A percentile compares a stretch with the other conserved stretches of the same genome.
These are phyloP conservation scores for Microcyclospora pomicola DNA, from an alignment of 2,329 filamentous ascomycete species.

Conservation along the genomic window DNA sequence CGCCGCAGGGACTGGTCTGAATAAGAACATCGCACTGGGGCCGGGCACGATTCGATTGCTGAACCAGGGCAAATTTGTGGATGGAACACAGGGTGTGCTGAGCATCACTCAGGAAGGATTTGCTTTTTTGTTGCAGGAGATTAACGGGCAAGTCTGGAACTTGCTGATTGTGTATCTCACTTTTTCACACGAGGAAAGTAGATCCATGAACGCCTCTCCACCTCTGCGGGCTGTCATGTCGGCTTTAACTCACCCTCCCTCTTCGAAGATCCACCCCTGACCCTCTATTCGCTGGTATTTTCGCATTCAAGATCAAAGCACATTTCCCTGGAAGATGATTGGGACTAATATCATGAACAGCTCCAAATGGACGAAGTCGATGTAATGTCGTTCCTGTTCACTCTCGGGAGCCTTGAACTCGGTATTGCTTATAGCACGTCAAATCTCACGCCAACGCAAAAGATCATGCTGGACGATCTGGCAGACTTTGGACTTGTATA, in stretches of 20 bases:
- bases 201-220: slow-evolving; percentile 38
- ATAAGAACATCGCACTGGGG: slow-evolving; percentile 33
- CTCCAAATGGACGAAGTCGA: slow-evolving; percentile 77
- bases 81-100: slow-evolving; percentile 39
- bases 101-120: slow-evolving; percentile 88
- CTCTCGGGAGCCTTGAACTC: slow-evolving; percentile 83
- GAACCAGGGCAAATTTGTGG: slow-evolving; percentile 66
- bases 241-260: neutral
- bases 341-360: slow-evolving; percentile 13
- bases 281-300: too few species aligned
- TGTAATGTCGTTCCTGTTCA: slow-evolving; percentile 89
- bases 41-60: slow-evolving; percentile 76
- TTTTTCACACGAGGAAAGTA: too few species aligned
- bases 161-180: slow-evolving; percentile 80
- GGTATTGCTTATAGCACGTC: slow-evolving; percentile 81
- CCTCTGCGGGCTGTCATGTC: slow-evolving; percentile 26
- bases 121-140: slow-evolving; percentile 84
- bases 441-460: slow-evolving; percentile 66
- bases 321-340: too few species aligned
- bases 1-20: slow-evolving; percentile 41
- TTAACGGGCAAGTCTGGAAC: slow-evolving; percentile 95
- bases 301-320: too few species aligned
- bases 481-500: slow-evolving; percentile 90
- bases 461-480: slow-evolving; percentile 79
- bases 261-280: too few species aligned